Evolutionary conservation across 2,329 filamentous ascomycete genomes (phyloP).

Genomic region (Cercospora canescens): DNA sequence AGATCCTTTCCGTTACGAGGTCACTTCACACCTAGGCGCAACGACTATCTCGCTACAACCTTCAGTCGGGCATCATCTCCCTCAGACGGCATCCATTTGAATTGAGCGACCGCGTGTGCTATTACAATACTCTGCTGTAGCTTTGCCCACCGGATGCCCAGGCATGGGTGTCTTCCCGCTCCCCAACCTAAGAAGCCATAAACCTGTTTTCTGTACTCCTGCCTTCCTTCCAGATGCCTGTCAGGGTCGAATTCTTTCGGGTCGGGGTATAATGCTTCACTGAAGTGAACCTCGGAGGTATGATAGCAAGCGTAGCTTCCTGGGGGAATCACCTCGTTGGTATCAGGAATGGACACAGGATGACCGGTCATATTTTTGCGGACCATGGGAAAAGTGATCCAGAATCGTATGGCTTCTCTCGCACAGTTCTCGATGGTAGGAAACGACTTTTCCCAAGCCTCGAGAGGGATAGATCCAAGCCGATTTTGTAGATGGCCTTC

Average conservation of each 20-base stretch:
- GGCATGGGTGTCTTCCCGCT: constrained; percentile 42
- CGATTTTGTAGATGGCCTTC: background rate
- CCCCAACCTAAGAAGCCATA: constrained; percentile 25
- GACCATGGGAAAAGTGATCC: background rate
- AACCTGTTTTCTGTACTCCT: background rate
- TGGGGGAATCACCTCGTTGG: constrained; percentile 28
- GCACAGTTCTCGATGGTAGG: background rate
- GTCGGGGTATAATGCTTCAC: constrained; percentile 22
- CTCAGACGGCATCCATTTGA: too few relatives aligned
- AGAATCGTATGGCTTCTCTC: background rate
- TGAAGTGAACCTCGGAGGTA: constrained; percentile 28
- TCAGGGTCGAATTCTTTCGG: background rate
- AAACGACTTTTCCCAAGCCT: background rate
- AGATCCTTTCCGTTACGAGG: too few relatives aligned
- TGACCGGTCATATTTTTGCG: background rate
- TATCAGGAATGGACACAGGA: background rate
- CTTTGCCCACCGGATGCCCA: constrained; percentile 47
- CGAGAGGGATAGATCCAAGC: background rate
- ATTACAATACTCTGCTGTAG: constrained; percentile 51
- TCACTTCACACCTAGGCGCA: too few relatives aligned
- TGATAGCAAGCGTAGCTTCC: constrained; percentile 26
- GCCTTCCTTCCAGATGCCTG: background rate
- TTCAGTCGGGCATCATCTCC: too few relatives aligned
- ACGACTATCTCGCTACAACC: too few relatives aligned
- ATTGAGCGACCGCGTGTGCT: constrained; percentile 31